A percentile compares a stretch with the other conserved stretches of the same genome.
phyloP scores from a whole-genome alignment of 1,284 basidiomycete species.

The Sanghuangporus weigelae region DNA sequence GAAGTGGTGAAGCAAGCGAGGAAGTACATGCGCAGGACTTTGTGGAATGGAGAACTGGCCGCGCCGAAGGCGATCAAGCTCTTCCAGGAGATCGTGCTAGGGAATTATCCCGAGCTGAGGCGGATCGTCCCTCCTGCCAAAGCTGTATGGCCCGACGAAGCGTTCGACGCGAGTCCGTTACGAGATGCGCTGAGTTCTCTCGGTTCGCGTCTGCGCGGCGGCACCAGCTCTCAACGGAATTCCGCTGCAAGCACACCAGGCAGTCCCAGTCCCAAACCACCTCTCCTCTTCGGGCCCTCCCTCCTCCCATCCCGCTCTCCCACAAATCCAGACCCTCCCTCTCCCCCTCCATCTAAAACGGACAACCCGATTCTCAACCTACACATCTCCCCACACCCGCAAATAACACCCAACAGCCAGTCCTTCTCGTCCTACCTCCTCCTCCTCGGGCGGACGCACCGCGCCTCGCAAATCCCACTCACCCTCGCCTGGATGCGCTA shows the following conservation, averaged over 20 bases:
- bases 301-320: not conserved
- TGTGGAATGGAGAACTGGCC: constrained; percentile 46
- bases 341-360: not conserved
- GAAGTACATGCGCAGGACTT: constrained; percentile 22
- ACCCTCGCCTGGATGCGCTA: constrained; percentile 74
- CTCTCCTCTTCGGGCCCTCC: not conserved
- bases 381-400: constrained; percentile 24
- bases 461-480: constrained; percentile 58
- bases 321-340: not conserved
- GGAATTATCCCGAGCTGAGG: constrained; percentile 38
- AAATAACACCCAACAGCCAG: constrained; percentile 43
- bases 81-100: constrained; percentile 47
- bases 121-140: constrained; percentile 25
- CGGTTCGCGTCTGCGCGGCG: constrained; percentile 1
- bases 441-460: constrained; percentile 50
- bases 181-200: constrained; percentile 5
- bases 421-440: constrained; percentile 61
- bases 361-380: not conserved
- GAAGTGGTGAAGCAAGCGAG: not conserved
- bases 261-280: not conserved
- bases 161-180: not conserved
- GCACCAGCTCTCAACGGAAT: not conserved
- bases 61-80: constrained; percentile 40
- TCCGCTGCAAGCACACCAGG: not conserved
- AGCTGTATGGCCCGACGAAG: constrained; percentile 28